Conservation (phyloP, 768 basidiomycete species). For the Collybia mongolica region DNA sequence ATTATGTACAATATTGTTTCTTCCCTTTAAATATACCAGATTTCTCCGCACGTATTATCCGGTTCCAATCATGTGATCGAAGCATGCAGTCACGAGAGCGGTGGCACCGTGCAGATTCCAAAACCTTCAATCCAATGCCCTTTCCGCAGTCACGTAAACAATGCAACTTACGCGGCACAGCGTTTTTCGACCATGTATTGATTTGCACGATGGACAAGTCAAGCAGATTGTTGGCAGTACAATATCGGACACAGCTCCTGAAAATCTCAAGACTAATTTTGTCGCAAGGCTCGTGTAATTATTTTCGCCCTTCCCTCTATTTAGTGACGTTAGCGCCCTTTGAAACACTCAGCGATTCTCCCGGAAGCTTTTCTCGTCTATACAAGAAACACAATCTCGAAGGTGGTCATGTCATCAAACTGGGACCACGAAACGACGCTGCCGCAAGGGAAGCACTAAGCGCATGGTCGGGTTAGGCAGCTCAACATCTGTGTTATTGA, state of each 20-base stretch:
- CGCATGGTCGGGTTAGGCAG: slow-evolving; percentile 72
- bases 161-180: slow-evolving; percentile 42
- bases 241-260: slow-evolving; percentile 65
- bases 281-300: slow-evolving; percentile 67
- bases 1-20: no score
- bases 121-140: no score
- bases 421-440: slow-evolving; percentile 85
- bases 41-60: no score
- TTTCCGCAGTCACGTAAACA: not conserved
- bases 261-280: slow-evolving; percentile 81
- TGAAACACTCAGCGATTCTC: slow-evolving; percentile 58
- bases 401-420: slow-evolving; percentile 96
- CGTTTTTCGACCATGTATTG: slow-evolving; percentile 91
- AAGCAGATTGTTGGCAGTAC: slow-evolving; percentile 99
- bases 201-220: slow-evolving; percentile 92
- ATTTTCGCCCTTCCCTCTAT: slow-evolving; percentile 4
- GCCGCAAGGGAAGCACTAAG: slow-evolving; percentile 84
- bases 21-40: no score
- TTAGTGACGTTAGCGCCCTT: slow-evolving; percentile 2
- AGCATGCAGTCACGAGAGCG: no score
- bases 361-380: slow-evolving; percentile 76
- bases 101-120: no score
- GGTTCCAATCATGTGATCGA: no score
- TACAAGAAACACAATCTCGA: slow-evolving; percentile 68
- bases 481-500: slow-evolving; percentile 1